A percentile compares a stretch with the other conserved stretches of the same genome.
Evolutionary conservation across 805 yeast species (phyloP).

Genomic region (Starmerella geochares): DNA sequence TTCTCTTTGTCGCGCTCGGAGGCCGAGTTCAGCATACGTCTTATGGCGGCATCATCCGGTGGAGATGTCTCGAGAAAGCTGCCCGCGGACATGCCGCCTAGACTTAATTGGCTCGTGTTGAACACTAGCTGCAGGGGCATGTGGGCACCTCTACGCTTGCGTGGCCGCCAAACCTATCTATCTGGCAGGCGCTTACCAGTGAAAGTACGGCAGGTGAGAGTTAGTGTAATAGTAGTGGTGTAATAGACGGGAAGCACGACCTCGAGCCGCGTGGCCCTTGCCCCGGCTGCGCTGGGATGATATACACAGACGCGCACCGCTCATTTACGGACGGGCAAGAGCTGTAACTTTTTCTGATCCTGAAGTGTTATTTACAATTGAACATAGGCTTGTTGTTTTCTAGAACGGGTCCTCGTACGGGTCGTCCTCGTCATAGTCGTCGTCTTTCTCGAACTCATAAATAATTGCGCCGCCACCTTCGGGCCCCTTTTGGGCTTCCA

Average conservation of each 20-base stretch:
- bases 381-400: too few species aligned
- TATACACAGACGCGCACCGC: not conserved
- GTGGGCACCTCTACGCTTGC: too few species aligned
- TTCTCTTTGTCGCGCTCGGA: constrained; percentile 52
- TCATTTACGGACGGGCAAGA: too few species aligned
- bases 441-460: constrained; percentile 91
- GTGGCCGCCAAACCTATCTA: too few species aligned
- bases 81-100: constrained; percentile 76
- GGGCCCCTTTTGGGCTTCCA: constrained; percentile 65
- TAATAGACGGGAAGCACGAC: too few species aligned
- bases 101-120: constrained; percentile 71
- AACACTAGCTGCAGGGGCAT: constrained; percentile 48
- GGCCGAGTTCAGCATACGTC: constrained; percentile 55
- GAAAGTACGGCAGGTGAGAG: too few species aligned
- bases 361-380: too few species aligned
- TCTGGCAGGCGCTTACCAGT: too few species aligned
- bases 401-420: constrained; percentile 94
- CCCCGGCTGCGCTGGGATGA: not conserved
- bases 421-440: constrained; percentile 96
- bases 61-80: constrained; percentile 52
- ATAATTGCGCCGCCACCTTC: constrained; percentile 84
- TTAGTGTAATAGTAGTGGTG: too few species aligned
- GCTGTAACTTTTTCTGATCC: too few species aligned
- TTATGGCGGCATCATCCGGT: constrained; percentile 53
- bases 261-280: not conserved